Evolutionary conservation across 2,329 filamentous ascomycete genomes (phyloP).

Genomic region (Diplodia intermedia): DNA sequence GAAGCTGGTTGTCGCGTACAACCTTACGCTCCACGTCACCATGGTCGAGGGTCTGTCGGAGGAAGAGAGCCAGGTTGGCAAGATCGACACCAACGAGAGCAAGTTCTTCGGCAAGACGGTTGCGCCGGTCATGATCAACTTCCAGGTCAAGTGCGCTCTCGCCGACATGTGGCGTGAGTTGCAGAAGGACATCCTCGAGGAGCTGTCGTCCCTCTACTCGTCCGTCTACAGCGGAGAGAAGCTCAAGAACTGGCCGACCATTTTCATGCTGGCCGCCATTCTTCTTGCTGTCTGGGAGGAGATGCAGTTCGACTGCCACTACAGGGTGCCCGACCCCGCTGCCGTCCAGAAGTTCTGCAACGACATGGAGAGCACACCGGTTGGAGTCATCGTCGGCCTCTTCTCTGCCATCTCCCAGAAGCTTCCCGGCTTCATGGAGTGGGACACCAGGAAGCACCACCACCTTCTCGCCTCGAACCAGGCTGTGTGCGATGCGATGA

Average conservation of each 20-base stretch:
- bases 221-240: constrained; percentile 97
- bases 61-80: constrained; percentile 77
- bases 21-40: constrained; percentile 91
- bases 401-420: constrained; percentile 99
- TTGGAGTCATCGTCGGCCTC: constrained; percentile 93
- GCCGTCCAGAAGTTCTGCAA: constrained; percentile 93
- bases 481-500: constrained; percentile 94
- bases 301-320: constrained; percentile 99
- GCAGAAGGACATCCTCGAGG: constrained; percentile 94
- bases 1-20: constrained; percentile 94
- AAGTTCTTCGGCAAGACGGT: constrained; percentile 90
- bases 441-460: constrained; percentile 91
- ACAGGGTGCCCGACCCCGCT: constrained; percentile 82
- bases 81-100: constrained; percentile 84
- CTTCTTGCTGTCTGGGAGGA: constrained; percentile 95
- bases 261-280: constrained; percentile 95
- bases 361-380: constrained; percentile 95
- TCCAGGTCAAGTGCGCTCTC: constrained; percentile 97
- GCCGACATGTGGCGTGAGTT: constrained; percentile 98
- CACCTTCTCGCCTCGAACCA: constrained; percentile 88
- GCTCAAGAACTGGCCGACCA: constrained; percentile 98
- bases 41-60: constrained; percentile 89
- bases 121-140: constrained; percentile 98
- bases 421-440: constrained; percentile 88
- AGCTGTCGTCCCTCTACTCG: constrained; percentile 91